Evolutionary conservation across 352 stramenopile genomes (phyloP), one percentile per base, ranked within the genome.

Genomic region (Phytophthora hibernalis): DNA sequence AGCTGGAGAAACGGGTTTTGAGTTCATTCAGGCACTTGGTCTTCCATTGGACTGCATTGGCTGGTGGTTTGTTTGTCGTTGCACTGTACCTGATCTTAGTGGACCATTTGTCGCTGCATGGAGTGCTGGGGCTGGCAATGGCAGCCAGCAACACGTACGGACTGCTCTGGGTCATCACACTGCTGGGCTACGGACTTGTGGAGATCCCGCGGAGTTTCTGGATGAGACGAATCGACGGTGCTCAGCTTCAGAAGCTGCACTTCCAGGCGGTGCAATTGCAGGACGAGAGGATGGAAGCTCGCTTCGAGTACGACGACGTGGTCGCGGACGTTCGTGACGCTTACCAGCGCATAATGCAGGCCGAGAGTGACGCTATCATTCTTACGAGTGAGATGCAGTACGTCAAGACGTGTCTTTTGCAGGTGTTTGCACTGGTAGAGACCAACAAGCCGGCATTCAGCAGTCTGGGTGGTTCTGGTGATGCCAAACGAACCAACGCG

Each of bases 351-450:
- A 82, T 91, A 58, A 73, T 85, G 16, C 61, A 81, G 18, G 72
- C 80, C 1, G 82, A 92, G 31, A 72, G 72, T 35, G 77, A 76
- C 30, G 74, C 80, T 20, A 91, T 92, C 49, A 79, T 92, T 37
- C 74, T 91, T 40, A 89, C 82, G 18, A 76, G 68, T 33, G 80
- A 90, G 20, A 87, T 92, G 77, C 82, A 90, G 45, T 80, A 82
- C 38, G 58, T 82, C 43, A 90, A 89, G 48, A 71, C 74, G 9
- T 83, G 79, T 43, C 47, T 92, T 2, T 8, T 69, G 3, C 55
- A 76, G 3, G 76, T 90, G 0, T 18, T 76, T 1, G 54, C 50
- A 5, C 40, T 86, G 4, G 58, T 85, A 4, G 72, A 83, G 13
- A 56, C 51, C 16, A 61, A 76, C 11, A 65, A 58, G 26, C 54